phyloP scores from a whole-genome alignment of 2,329 filamentous ascomycete species.

The Fusarium armeniacum region DNA sequence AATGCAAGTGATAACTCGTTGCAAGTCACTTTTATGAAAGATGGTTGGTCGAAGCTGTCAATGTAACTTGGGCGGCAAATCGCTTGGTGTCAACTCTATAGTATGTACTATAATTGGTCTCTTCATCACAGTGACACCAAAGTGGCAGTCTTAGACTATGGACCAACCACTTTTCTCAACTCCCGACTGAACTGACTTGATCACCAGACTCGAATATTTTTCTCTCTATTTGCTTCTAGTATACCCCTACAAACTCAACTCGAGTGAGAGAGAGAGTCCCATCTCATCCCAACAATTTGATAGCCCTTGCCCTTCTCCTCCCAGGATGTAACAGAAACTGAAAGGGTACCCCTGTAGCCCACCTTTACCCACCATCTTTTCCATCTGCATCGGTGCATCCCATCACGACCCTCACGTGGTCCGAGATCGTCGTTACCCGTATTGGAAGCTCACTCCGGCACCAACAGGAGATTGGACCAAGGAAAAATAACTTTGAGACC shows the following conservation, averaged over 20 bases:
- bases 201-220: constrained; percentile 15
- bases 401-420: constrained; percentile 40
- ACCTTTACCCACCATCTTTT: constrained; percentile 21
- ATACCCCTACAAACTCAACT: neutral
- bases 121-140: constrained; percentile 27
- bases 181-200: neutral
- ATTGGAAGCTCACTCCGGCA: constrained; percentile 46
- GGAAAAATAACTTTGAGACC: constrained; percentile 19
- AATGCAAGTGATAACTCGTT: constrained; percentile 18
- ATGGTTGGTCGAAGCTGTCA: constrained; percentile 28
- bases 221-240: neutral
- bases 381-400: neutral
- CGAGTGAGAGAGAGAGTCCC: neutral
- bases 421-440: constrained; percentile 43
- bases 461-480: constrained; percentile 30
- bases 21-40: constrained; percentile 22
- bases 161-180: constrained; percentile 18
- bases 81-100: constrained; percentile 2
- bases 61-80: constrained; percentile 32
- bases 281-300: constrained; percentile 35
- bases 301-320: constrained; percentile 16
- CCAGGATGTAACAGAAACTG: constrained; percentile 23
- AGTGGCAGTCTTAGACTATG: neutral
- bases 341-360: constrained; percentile 17
- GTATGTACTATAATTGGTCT: constrained; percentile 28